phyloP scores from a whole-genome alignment of 805 yeast genomes.

The Yarrowia divulgata region DNA sequence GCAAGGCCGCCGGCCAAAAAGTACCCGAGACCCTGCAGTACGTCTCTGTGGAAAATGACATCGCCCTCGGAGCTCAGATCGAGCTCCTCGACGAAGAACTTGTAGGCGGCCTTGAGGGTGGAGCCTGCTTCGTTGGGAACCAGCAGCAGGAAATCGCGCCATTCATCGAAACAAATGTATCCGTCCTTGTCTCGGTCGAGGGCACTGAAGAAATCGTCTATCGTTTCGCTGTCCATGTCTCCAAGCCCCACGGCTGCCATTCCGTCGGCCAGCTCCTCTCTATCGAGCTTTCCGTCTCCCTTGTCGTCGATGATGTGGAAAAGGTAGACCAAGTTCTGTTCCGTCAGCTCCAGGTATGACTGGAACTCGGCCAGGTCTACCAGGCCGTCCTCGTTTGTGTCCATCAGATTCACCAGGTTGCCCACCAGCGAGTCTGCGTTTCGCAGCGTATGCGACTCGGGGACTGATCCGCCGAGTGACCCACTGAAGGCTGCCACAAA shows the following conservation, averaged over 20 bases:
- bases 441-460: slow-evolving; percentile 38
- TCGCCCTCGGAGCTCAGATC: slow-evolving; percentile 93
- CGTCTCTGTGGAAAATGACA: slow-evolving; percentile 79
- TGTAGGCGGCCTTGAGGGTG: slow-evolving; percentile 74
- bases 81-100: slow-evolving; percentile 78
- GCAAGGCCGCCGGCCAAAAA: slow-evolving; percentile 95
- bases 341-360: slow-evolving; percentile 69
- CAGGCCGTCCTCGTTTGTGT: slow-evolving; percentile 58
- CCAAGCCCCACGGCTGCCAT: slow-evolving; percentile 61
- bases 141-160: slow-evolving; percentile 79
- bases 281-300: slow-evolving; percentile 72
- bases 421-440: slow-evolving; percentile 61
- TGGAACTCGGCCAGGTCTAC: slow-evolving; percentile 65
- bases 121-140: slow-evolving; percentile 67
- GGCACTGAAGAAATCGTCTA: slow-evolving; percentile 63
- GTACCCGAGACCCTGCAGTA: slow-evolving; percentile 84
- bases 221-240: slow-evolving; percentile 60
- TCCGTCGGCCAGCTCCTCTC: slow-evolving; percentile 71
- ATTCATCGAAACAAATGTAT: slow-evolving; percentile 80
- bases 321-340: slow-evolving; percentile 71
- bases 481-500: slow-evolving; percentile 31
- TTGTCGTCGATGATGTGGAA: slow-evolving; percentile 73
- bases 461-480: slow-evolving; percentile 19
- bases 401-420: slow-evolving; percentile 64
- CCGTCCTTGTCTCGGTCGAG: slow-evolving; percentile 66